These are phyloP conservation scores for Venturia effusa DNA, from an alignment of 2,329 filamentous ascomycete genomes.

Conservation along the genomic window DNA sequence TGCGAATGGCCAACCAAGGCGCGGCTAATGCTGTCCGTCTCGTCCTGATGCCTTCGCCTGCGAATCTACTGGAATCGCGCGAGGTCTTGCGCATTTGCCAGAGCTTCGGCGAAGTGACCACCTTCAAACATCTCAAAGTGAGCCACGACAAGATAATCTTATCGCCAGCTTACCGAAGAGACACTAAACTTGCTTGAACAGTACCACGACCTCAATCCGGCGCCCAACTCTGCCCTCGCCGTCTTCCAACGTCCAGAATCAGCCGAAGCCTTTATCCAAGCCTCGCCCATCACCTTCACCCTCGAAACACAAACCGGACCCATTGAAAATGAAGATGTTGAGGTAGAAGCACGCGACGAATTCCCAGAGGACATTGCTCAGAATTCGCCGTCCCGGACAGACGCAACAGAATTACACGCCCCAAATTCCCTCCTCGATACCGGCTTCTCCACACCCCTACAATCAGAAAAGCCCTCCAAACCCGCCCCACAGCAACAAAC, in stretches of 20 bases:
- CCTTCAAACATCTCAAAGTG: conserved; percentile 35
- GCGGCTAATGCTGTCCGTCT: conserved; percentile 33
- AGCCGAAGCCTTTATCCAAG: conserved; percentile 31
- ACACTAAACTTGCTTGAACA: conserved; percentile 14
- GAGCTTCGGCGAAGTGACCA: conserved; percentile 38
- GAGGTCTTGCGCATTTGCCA: conserved; percentile 37
- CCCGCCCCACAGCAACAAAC: neutral
- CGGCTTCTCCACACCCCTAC: neutral
- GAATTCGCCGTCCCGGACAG: neutral
- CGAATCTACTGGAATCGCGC: conserved; percentile 37
- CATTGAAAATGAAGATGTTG: neutral
- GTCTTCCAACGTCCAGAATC: conserved; percentile 33
- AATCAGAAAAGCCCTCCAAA: neutral
- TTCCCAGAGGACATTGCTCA: neutral
- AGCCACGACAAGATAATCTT: conserved; percentile 8
- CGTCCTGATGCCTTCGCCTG: conserved; percentile 34
- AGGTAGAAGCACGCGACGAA: neutral
- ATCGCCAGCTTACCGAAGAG: neutral
- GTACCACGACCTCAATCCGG: conserved; percentile 32
- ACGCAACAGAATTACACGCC: neutral
- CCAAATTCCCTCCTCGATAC: neutral
- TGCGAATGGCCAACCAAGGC: neutral
- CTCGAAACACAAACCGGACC: conserved; percentile 20
- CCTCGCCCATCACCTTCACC: conserved; percentile 36
- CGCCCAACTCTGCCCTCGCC: conserved; percentile 34